These are phyloP conservation scores for Malus fusca DNA, from an alignment of 306 rosid genomes.

Conservation along the genomic window DNA sequence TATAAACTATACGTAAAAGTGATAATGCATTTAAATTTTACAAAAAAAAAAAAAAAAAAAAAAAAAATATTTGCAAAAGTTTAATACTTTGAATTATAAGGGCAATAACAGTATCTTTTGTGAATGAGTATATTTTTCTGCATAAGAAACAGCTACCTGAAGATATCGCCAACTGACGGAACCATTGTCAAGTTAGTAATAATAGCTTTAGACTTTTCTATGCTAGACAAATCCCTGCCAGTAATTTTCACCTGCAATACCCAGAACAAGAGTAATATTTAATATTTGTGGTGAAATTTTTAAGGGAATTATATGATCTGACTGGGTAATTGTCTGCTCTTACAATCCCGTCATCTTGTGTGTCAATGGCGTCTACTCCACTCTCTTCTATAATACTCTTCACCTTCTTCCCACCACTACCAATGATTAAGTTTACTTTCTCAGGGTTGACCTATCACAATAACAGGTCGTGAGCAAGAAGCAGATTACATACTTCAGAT, in stretches of 20 bases:
- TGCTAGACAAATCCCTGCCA: constrained; percentile 66
- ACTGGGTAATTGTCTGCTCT: constrained; percentile 26
- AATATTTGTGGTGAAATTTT: background rate
- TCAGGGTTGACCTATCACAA: constrained; percentile 66
- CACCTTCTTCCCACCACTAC: constrained; percentile 92
- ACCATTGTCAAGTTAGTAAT: constrained; percentile 84
- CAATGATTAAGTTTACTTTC: constrained; percentile 72
- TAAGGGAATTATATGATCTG: constrained; percentile 3
- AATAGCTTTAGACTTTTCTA: constrained; percentile 80
- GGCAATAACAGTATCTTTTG: background rate
- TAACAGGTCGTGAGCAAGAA: constrained; percentile 12
- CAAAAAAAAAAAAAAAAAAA: background rate
- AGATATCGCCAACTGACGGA: constrained; percentile 82
- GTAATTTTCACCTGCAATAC: constrained; percentile 80
- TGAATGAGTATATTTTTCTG: background rate
- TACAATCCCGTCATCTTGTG: constrained; percentile 81
- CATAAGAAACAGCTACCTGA: constrained; percentile 38
- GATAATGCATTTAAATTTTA: background rate
- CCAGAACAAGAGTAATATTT: constrained; percentile 10
- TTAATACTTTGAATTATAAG: background rate
- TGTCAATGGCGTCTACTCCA: constrained; percentile 77
- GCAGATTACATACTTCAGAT: constrained; percentile 12
- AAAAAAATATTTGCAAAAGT: too few relatives aligned
- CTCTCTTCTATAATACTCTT: constrained; percentile 90
- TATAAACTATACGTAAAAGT: background rate